These are phyloP conservation scores for Allantophomopsis cytisporea DNA, from an alignment of 2,329 filamentous ascomycete species.

Conservation along the genomic window DNA sequence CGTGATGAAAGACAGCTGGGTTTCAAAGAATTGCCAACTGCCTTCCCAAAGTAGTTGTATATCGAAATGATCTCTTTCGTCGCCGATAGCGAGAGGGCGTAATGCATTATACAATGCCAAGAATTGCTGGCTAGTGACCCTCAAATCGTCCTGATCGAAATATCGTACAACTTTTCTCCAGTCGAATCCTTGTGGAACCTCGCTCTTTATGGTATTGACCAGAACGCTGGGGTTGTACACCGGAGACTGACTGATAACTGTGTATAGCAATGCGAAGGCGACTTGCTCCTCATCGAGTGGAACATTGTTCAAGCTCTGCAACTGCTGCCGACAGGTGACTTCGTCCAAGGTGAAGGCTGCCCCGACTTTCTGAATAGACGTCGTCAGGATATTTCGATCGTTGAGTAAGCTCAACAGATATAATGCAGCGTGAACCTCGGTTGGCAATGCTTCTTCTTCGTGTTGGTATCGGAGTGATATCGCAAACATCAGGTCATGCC, in stretches of 20 bases:
- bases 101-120: constrained; percentile 69
- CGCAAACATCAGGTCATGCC: constrained; percentile 50
- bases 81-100: constrained; percentile 51
- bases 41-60: constrained; percentile 87
- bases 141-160: constrained; percentile 69
- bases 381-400: constrained; percentile 43
- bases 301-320: constrained; percentile 38
- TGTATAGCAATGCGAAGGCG: constrained; percentile 61
- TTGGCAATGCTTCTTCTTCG: constrained; percentile 54
- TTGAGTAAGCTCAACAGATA: constrained; percentile 54
- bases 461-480: constrained; percentile 56
- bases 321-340: constrained; percentile 44
- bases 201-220: constrained; percentile 47
- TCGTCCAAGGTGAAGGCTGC: constrained; percentile 62
- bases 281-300: constrained; percentile 73
- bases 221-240: constrained; percentile 37
- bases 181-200: constrained; percentile 49
- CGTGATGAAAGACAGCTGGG: constrained; percentile 86
- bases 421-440: constrained; percentile 56
- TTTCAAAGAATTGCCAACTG: constrained; percentile 70
- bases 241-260: constrained; percentile 42
- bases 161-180: constrained; percentile 61
- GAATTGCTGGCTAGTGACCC: constrained; percentile 70
- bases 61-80: constrained; percentile 52
- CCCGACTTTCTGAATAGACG: constrained; percentile 62